A percentile compares a stretch with the other conserved stretches of the same genome.
Conservation (phyloP, 225 moss, liverwort and hornwort genomes). For the Pleurozium schreberi region DNA sequence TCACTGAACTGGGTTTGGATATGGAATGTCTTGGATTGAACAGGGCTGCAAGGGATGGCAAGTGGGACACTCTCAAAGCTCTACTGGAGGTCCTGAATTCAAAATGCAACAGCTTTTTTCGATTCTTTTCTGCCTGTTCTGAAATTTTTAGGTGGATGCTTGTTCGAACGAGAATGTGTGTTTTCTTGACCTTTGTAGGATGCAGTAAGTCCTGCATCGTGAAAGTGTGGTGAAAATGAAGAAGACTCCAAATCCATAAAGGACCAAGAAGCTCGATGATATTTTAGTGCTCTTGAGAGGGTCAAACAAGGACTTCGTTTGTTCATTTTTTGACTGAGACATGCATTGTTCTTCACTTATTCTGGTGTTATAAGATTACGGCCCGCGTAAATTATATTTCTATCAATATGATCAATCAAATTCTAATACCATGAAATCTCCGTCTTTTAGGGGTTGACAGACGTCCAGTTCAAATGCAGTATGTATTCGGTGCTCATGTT, state of each 20-base stretch:
- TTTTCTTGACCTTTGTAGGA: not conserved
- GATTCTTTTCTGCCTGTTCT: not conserved
- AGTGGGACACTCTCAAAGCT: slow-evolving; percentile 10
- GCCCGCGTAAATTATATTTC: not conserved
- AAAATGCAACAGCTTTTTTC: not conserved
- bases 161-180: not conserved
- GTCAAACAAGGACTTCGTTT: not conserved
- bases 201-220: not conserved
- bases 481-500: not conserved
- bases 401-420: not conserved
- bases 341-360: not conserved
- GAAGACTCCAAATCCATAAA: not conserved
- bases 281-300: not conserved
- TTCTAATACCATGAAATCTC: not conserved
- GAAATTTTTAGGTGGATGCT: not conserved
- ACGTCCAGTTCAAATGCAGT: not conserved
- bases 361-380: not conserved
- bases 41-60: slow-evolving; percentile 37
- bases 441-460: not conserved
- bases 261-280: not conserved
- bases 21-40: not conserved
- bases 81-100: slow-evolving; percentile 27
- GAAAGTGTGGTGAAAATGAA: not conserved
- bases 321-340: not conserved
- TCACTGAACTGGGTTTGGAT: not conserved